Percentiles rank a stretch among this genome's conserved stretches.
phyloP scores from a whole-genome alignment of 78 protist genomes.

The Blattamonas nauphoetae region DNA sequence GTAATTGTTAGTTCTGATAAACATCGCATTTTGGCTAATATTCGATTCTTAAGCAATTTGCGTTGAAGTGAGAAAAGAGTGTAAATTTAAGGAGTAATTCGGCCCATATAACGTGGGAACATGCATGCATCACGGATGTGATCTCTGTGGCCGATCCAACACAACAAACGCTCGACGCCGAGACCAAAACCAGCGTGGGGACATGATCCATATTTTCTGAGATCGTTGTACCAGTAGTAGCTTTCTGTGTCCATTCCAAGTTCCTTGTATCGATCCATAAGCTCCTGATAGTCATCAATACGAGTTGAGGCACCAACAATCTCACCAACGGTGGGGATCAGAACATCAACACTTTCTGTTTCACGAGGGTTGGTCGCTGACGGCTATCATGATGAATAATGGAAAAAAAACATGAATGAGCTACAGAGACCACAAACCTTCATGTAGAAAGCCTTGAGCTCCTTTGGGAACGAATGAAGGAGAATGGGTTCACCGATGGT shows the following conservation, averaged over 20 bases:
- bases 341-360: constrained; percentile 56
- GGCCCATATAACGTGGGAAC: constrained; percentile 67
- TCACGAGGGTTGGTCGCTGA: not conserved
- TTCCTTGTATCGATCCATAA: constrained; percentile 52
- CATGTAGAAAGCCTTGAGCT: constrained; percentile 92
- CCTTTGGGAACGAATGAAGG: constrained; percentile 76
- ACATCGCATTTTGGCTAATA: no score
- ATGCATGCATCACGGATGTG: constrained; percentile 81
- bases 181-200: constrained; percentile 96
- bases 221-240: constrained; percentile 91
- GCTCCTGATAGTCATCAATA: constrained; percentile 49
- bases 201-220: constrained; percentile 73
- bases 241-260: constrained; percentile 63
- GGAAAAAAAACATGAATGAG: not conserved
- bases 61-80: not conserved
- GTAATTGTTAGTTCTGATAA: no score
- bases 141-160: constrained; percentile 60
- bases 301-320: constrained; percentile 92
- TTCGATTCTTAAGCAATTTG: no score
- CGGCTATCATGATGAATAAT: constrained; percentile 17
- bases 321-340: constrained; percentile 94
- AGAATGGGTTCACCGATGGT: constrained; percentile 75
- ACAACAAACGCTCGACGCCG: constrained; percentile 83
- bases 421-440: not conserved
- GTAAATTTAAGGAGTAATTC: constrained; percentile 70